Evolutionary conservation across 495 filamentous ascomycete species (phyloP), one percentile per base, ranked within the genome.

Genomic region (Podospora appendiculata): DNA sequence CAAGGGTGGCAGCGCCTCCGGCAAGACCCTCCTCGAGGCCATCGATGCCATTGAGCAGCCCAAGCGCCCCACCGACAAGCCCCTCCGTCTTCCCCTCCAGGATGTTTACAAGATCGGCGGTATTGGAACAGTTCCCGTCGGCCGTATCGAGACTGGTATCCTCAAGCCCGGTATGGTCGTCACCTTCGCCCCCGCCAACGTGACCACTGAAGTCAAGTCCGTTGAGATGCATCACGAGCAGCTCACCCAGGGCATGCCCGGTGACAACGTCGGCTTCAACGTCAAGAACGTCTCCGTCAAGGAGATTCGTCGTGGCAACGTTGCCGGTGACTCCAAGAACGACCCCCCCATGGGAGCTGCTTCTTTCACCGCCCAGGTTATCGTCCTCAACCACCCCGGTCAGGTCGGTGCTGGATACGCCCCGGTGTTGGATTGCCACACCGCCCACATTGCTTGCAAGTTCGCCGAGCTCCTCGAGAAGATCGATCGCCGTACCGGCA

Each of bases 211-310:
- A 90, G 93, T 98, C 82, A 98, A 98, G 87, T 96, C 91, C 71
- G 93, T 98, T 67, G 93, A 98, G 82, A 98, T 98, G 93, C 91
- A 96, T 82, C 93, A 98, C 89, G 92, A 97, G 80, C 91, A 96
- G 86, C 90, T 98, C 70, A 70, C 76, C 66, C 88, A 95, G 82
- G 93, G 93, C 88, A 66, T 89, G 58, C 94, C 93, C 62, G 93
- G 93, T 79, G 93, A 98, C 85, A 98, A 98, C 79, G 93, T 98
- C 70, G 93, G 93, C 65, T 98, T 98, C 90, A 98, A 98, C 87
- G 94, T 98, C 79, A 96, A 96, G 92, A 98, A 98, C 93, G 93
- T 98, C 66, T 97, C 93, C 72, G 94, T 98, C 79, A 98, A 98
- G 89, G 93, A 98, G 74, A 95, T 98, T 70, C 93, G 93, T 77